Conservation (phyloP, 495 filamentous ascomycete genomes). For the Clohesyomyces aquaticus region DNA sequence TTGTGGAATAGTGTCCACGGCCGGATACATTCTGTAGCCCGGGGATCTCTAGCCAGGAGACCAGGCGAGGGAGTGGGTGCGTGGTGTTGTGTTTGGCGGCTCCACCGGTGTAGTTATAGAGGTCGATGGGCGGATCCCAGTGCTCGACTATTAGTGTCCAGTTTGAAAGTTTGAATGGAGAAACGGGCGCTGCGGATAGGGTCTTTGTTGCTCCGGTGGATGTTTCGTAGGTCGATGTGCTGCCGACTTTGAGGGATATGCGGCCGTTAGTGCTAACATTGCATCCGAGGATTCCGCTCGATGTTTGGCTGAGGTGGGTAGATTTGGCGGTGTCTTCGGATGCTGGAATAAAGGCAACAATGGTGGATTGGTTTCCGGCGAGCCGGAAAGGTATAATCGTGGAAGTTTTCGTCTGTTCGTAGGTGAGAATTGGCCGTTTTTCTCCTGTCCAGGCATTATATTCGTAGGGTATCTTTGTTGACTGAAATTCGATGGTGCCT, state of each 20-base stretch:
- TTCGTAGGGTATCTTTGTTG: constrained; percentile 43
- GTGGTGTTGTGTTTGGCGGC: constrained; percentile 45
- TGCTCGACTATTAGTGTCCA: constrained; percentile 53
- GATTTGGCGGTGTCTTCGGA: constrained; percentile 18
- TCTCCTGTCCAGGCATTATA: constrained; percentile 53
- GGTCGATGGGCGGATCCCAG: constrained; percentile 47
- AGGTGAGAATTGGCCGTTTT: constrained; percentile 44
- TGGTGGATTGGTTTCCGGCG: constrained; percentile 46
- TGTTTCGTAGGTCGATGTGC: constrained; percentile 21
- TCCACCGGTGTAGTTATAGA: constrained; percentile 41
- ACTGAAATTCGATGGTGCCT: constrained; percentile 23
- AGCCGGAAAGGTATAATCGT: constrained; percentile 45
- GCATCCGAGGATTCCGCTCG: constrained; percentile 1
- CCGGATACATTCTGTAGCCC: constrained; percentile 67
- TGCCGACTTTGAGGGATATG: constrained; percentile 35
- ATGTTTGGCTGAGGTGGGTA: constrained; percentile 32
- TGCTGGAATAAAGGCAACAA: constrained; percentile 46
- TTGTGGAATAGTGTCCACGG: constrained; percentile 58
- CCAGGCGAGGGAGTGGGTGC: constrained; percentile 41
- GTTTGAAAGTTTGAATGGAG: constrained; percentile 43
- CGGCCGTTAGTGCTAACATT: constrained; percentile 7
- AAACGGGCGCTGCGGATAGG: constrained; percentile 11
- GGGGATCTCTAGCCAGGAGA: constrained; percentile 56
- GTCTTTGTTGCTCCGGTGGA: constrained; percentile 43
- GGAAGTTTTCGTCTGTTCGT: constrained; percentile 33